Evolutionary conservation across 2,329 filamentous ascomycete genomes (phyloP).

Genomic region (Dendryphion nanum): DNA sequence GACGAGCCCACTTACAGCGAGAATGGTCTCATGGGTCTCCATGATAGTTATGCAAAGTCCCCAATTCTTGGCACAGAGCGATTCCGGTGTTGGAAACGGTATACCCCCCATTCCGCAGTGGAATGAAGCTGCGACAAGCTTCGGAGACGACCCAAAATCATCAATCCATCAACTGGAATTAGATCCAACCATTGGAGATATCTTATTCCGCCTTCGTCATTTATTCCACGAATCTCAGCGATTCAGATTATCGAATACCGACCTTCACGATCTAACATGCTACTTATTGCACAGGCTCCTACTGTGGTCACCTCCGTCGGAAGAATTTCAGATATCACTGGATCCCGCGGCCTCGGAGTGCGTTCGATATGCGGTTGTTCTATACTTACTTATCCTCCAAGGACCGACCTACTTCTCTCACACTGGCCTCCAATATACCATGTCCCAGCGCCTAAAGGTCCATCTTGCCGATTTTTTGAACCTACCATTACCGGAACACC

Average conservation of each 20-base stretch:
- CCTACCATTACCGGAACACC: neutral
- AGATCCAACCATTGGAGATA: neutral
- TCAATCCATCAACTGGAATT: too few species aligned
- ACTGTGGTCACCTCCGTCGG: neutral
- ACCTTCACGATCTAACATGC: neutral
- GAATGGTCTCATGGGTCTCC: conserved; percentile 57
- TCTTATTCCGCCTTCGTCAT: neutral
- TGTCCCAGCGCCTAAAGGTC: neutral
- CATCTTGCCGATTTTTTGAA: neutral
- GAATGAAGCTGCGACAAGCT: neutral
- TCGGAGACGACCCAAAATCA: too few species aligned
- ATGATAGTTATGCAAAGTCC: conserved; percentile 54
- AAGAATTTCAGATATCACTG: neutral
- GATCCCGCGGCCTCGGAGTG: neutral
- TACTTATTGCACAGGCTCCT: neutral
- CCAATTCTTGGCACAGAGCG: conserved; percentile 55
- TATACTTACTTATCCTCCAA: neutral
- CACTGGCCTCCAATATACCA: neutral
- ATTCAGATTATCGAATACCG: neutral
- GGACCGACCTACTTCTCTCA: neutral
- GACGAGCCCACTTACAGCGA: conserved; percentile 54
- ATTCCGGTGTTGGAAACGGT: conserved; percentile 49
- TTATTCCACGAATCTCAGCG: neutral
- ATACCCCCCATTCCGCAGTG: conserved; percentile 52
- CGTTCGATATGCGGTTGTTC: neutral